A percentile compares a stretch with the other conserved stretches of the same genome.
Conservation (phyloP, 2,329 filamentous ascomycete genomes). For the Didymella sp. region DNA sequence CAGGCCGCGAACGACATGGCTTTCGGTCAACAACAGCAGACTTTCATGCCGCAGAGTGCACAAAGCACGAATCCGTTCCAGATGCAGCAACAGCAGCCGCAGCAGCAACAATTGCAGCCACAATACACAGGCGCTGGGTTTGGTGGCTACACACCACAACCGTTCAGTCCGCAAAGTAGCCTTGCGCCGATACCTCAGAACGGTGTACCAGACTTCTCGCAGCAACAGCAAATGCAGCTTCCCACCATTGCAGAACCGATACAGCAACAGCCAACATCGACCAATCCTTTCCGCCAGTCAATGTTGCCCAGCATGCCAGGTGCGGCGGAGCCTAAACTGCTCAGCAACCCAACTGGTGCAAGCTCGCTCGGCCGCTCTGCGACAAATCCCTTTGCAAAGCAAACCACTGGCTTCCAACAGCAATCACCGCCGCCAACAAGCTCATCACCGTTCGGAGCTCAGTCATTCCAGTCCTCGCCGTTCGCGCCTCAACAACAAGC, state of each 20-base stretch:
- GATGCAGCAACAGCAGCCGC: slow-evolving; percentile 66
- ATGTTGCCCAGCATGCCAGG: slow-evolving; percentile 64
- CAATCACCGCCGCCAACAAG: slow-evolving; percentile 36
- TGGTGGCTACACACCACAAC: slow-evolving; percentile 77
- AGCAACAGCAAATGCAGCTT: slow-evolving; percentile 38
- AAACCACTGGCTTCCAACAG: slow-evolving; percentile 41
- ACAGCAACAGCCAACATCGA: slow-evolving; percentile 65
- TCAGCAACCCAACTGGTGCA: slow-evolving; percentile 44
- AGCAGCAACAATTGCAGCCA: slow-evolving; percentile 59
- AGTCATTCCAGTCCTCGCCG: slow-evolving; percentile 40
- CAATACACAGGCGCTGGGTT: slow-evolving; percentile 80
- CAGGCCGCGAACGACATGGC: slow-evolving; percentile 42
- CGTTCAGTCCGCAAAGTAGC: slow-evolving; percentile 54
- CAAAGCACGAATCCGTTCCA: slow-evolving; percentile 89
- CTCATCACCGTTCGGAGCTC: slow-evolving; percentile 38
- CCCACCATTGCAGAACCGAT: slow-evolving; percentile 50
- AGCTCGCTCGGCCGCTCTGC: slow-evolving; percentile 65
- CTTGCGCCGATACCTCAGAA: slow-evolving; percentile 60
- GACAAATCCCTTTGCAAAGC: slow-evolving; percentile 88
- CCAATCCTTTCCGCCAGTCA: slow-evolving; percentile 94
- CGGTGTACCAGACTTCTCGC: slow-evolving; percentile 55
- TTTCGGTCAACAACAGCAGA: slow-evolving; percentile 41
- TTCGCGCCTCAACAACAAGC: slow-evolving; percentile 48
- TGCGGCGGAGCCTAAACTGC: slow-evolving; percentile 37
- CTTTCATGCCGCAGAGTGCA: slow-evolving; percentile 65